A percentile compares a stretch with the other conserved stretches of the same genome.
phyloP scores from a whole-genome alignment of 2,329 filamentous ascomycete genomes.

The Alternaria sp. region DNA sequence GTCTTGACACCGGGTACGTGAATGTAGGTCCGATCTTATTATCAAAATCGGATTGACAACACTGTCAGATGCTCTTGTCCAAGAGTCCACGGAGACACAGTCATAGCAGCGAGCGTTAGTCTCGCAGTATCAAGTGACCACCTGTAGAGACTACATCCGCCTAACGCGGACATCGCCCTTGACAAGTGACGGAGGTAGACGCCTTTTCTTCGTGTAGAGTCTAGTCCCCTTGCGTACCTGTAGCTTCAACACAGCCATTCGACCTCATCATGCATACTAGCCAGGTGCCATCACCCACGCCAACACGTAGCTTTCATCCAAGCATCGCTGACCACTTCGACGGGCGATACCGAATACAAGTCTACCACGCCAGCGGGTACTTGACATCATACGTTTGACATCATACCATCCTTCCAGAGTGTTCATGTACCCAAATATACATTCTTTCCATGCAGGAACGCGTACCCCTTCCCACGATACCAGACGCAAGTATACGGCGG shows the following conservation, averaged over 20 bases:
- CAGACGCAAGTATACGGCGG: not conserved
- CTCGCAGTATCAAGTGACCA: not conserved
- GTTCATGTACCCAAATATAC: not conserved
- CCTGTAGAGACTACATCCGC: not conserved
- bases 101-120: not conserved
- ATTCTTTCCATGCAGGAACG: slow-evolving; percentile 2
- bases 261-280: not conserved
- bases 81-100: fast-evolving
- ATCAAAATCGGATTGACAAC: not conserved
- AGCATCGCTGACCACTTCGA: not conserved
- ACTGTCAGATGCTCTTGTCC: not conserved
- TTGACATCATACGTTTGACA: not conserved
- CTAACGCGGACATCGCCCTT: not conserved
- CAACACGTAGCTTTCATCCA: not conserved
- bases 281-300: not conserved
- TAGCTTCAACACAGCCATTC: not conserved
- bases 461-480: not conserved
- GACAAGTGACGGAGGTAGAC: not conserved
- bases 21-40: not conserved
- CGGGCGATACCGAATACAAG: not conserved
- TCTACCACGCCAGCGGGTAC: not conserved
- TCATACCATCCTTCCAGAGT: not conserved
- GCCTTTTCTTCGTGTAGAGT: not conserved
- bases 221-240: not conserved
- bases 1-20: not conserved